Conservation (phyloP, 176 grass and related monocot species). For the Thinopyrum elongatum region DNA sequence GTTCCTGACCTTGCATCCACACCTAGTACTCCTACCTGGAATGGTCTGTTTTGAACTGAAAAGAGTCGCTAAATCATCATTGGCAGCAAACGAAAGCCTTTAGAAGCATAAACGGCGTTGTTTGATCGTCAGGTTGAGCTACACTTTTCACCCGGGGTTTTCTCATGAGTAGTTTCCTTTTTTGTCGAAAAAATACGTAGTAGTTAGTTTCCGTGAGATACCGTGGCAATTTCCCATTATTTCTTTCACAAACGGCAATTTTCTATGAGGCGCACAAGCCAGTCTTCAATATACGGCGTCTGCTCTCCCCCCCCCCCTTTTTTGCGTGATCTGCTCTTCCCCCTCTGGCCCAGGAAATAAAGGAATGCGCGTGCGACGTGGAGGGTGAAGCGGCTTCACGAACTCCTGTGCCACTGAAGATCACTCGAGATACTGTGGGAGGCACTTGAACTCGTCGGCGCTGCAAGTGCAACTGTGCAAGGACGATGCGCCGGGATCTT, state of each 20-base stretch:
- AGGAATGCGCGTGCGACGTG: neutral
- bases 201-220: too few relatives aligned
- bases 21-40: neutral
- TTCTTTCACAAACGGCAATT: too few relatives aligned
- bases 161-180: too few relatives aligned
- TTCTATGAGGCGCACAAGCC: too few relatives aligned
- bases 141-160: neutral
- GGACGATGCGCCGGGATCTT: neutral
- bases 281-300: neutral
- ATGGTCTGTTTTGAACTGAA: neutral
- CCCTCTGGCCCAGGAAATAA: neutral
- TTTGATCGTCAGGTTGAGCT: neutral
- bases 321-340: too few relatives aligned
- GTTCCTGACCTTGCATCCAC: neutral
- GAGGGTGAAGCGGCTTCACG: neutral
- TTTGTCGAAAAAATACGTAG: too few relatives aligned
- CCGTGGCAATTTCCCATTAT: too few relatives aligned
- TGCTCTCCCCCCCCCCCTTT: too few relatives aligned
- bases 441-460: neutral
- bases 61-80: neutral
- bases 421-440: too few relatives aligned
- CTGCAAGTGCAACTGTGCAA: too few relatives aligned
- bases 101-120: neutral
- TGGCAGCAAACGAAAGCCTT: neutral
- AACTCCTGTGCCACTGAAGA: too few relatives aligned